Conservation (phyloP, 2,329 filamentous ascomycete genomes). For the Aspergillus amoenus region DNA sequence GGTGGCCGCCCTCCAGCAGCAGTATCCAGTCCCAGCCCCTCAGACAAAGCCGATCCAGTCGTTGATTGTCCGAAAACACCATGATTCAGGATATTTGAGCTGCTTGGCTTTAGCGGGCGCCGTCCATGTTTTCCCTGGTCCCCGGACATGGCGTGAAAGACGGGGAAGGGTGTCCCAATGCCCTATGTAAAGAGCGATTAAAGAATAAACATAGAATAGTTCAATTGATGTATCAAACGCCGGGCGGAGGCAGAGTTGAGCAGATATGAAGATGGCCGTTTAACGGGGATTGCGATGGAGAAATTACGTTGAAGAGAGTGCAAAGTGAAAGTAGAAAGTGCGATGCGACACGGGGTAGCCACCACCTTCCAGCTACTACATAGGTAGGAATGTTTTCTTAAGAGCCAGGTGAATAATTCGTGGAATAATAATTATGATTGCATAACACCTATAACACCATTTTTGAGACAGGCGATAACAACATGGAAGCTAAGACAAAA, state of each 20-base stretch:
- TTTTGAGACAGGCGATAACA: conserved; percentile 15
- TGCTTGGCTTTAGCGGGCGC: neutral
- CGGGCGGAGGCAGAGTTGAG: neutral
- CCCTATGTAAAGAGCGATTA: neutral
- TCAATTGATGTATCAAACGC: neutral
- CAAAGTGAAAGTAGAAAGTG: neutral
- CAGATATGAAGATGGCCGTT: neutral
- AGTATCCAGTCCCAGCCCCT: conserved; percentile 24
- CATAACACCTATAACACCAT: conserved; percentile 27
- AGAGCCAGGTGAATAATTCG: too few species aligned
- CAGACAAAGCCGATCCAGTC: conserved; percentile 25
- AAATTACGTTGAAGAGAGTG: neutral
- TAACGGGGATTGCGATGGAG: neutral
- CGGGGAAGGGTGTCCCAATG: neutral
- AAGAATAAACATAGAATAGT: conserved; percentile 1
- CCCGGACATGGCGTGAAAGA: neutral
- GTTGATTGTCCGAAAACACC: conserved; percentile 2
- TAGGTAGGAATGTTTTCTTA: too few species aligned
- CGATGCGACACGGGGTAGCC: neutral
- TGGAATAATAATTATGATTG: neutral
- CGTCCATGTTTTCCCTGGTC: neutral
- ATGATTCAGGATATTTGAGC: neutral
- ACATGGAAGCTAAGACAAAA: conserved; percentile 8
- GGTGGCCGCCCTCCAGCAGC: conserved; percentile 8
- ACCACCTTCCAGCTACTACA: neutral